Evolutionary conservation across 2,329 filamentous ascomycete genomes (phyloP), one percentile per base, ranked within the genome.

Genomic region (Apiospora phragmitis): DNA sequence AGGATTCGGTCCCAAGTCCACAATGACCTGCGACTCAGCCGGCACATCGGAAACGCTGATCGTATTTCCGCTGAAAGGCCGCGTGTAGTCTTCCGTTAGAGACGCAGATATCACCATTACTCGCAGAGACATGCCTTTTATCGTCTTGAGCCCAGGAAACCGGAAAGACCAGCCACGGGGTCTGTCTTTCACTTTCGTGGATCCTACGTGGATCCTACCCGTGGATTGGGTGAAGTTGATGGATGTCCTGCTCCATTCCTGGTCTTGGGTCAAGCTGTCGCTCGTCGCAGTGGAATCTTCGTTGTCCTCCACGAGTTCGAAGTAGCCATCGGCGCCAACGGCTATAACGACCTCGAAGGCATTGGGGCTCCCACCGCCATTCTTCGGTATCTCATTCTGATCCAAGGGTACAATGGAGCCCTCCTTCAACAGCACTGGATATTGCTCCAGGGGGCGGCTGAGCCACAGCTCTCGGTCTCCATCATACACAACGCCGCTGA

Each of bases 341-440:
- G 85, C 81, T 1, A 87, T 79, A 0, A 88, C 76, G 38, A 90
- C 77, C 71, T 89, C 86, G 24, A 89, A 79, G 0, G 76, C 77
- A 1, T 78, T 75, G 0, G 88, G 87, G 67, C 86, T 87, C 0
- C 77, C 75, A 0, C 82, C 83, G 1, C 87, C 87, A 68, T 88
- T 88, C 1, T 72, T 74, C 0, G 85, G 84, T 2, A 77, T 78
- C 45, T 73, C 71, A 4, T 79, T 78, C 1, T 76, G 80, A 70
- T 91, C 89, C 0, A 91, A 79, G 0, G 89, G 86, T 7, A 91
- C 80, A 69, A 91, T 90, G 16, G 88, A 81, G 0, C 90, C 90
- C 75, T 90, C 85, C 0, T 78, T 79, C 1, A 87, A 84, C 18
- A 91, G 80, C 0, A 90, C 85, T 0, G 90, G 90, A 42, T 85